Conservation (phyloP, 164 flowering plant species). For the Vitis riparia region DNA sequence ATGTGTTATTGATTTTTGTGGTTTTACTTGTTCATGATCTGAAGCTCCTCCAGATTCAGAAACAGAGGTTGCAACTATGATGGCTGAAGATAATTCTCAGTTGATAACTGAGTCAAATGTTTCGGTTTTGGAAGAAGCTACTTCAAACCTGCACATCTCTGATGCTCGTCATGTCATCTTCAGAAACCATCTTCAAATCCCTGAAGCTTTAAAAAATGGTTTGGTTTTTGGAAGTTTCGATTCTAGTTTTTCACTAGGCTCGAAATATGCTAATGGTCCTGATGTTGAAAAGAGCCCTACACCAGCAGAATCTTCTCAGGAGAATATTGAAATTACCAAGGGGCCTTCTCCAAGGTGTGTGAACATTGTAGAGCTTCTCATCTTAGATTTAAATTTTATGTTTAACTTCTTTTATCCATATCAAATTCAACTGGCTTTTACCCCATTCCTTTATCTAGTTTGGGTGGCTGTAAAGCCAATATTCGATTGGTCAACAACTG, state of each 20-base stretch:
- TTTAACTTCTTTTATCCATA: too few species aligned
- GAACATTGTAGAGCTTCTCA: not conserved
- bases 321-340: constrained; percentile 23
- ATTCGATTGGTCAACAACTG: too few species aligned
- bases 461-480: too few species aligned
- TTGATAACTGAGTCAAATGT: constrained; percentile 11
- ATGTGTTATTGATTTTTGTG: not conserved
- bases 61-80: constrained; percentile 12
- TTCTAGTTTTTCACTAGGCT: constrained; percentile 15
- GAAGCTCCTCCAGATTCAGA: not conserved
- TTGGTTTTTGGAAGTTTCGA: constrained; percentile 60
- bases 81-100: constrained; percentile 15
- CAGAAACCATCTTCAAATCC: constrained; percentile 45
- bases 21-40: not conserved
- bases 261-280: constrained; percentile 6
- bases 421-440: too few species aligned
- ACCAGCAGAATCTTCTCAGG: constrained; percentile 15
- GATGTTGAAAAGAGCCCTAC: constrained; percentile 12
- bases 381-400: not conserved
- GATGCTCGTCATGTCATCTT: constrained; percentile 42
- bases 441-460: too few species aligned
- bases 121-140: constrained; percentile 11
- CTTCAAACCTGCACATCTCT: constrained; percentile 16
- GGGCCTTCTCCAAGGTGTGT: constrained; percentile 35
- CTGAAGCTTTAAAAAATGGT: constrained; percentile 43